phyloP scores from a whole-genome alignment of 1,284 basidiomycete species.

The Erythrobasidium hasegawianum region DNA sequence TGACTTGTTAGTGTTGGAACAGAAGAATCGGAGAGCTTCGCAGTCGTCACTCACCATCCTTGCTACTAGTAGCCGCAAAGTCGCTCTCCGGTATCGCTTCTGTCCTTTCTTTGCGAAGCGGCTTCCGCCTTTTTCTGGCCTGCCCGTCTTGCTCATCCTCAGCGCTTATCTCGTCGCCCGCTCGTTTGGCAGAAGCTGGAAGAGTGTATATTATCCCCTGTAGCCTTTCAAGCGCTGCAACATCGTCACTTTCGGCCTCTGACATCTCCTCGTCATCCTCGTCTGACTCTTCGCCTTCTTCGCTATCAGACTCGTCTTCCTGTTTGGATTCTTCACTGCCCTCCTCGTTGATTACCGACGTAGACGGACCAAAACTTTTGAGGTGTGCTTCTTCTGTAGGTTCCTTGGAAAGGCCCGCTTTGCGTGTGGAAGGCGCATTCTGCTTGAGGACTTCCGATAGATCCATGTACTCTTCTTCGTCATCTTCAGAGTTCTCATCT shows the following conservation, averaged over 20 bases:
- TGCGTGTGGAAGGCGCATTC: not conserved
- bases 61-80: constrained; percentile 46
- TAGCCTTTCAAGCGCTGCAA: constrained; percentile 61
- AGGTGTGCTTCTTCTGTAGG: constrained; percentile 6
- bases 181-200: constrained; percentile 59
- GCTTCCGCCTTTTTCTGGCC: constrained; percentile 41
- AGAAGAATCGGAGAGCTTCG: not conserved
- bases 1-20: not conserved
- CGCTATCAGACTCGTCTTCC: constrained; percentile 51
- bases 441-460: constrained; percentile 59
- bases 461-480: constrained; percentile 54
- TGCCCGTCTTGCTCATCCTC: constrained; percentile 35
- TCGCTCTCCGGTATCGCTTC: constrained; percentile 65
- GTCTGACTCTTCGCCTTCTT: constrained; percentile 51
- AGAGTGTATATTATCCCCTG: constrained; percentile 68
- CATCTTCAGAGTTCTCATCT: constrained; percentile 48
- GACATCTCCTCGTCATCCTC: constrained; percentile 53
- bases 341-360: too few species aligned
- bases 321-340: constrained; percentile 49
- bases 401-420: not conserved
- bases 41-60: constrained; percentile 36
- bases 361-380: constrained; percentile 10
- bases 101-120: constrained; percentile 59
- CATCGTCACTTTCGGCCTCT: constrained; percentile 46
- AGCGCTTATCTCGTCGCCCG: constrained; percentile 36